Conservation (phyloP, 345 rosid species). For the Bruguiera gymnorhiza region DNA sequence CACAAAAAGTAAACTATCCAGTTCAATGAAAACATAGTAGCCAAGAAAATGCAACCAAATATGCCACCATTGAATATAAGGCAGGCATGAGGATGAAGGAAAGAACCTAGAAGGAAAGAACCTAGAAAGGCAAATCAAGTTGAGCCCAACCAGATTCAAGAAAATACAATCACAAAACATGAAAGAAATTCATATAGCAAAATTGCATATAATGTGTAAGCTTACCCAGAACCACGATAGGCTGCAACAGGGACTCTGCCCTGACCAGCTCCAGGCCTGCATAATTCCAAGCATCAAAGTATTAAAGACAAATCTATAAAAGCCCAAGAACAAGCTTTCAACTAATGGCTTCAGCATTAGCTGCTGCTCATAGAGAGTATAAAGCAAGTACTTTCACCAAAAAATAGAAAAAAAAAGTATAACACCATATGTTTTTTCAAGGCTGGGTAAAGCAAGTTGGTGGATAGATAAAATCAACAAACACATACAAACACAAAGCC, state of each 20-base stretch:
- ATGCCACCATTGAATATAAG: not conserved
- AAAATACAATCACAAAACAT: not conserved
- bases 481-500: no score
- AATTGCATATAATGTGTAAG: not conserved
- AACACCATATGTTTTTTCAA: no score
- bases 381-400: no score
- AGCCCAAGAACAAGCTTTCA: not conserved
- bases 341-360: not conserved
- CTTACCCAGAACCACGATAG: conserved; percentile 51
- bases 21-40: not conserved
- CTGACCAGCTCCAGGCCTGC: conserved; percentile 54
- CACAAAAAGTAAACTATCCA: no score
- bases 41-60: not conserved
- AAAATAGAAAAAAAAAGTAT: no score
- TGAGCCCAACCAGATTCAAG: not conserved
- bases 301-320: not conserved
- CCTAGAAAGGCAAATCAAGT: not conserved
- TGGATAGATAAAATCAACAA: no score
- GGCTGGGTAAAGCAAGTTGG: no score
- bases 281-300: conserved; percentile 3
- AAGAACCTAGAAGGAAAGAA: not conserved
- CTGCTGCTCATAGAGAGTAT: not conserved
- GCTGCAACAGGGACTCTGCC: conserved; percentile 30
- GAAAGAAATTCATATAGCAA: not conserved
- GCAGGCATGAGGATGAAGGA: not conserved